These are phyloP conservation scores for Ceriops decandra DNA, from an alignment of 345 rosid species.

Conservation along the genomic window DNA sequence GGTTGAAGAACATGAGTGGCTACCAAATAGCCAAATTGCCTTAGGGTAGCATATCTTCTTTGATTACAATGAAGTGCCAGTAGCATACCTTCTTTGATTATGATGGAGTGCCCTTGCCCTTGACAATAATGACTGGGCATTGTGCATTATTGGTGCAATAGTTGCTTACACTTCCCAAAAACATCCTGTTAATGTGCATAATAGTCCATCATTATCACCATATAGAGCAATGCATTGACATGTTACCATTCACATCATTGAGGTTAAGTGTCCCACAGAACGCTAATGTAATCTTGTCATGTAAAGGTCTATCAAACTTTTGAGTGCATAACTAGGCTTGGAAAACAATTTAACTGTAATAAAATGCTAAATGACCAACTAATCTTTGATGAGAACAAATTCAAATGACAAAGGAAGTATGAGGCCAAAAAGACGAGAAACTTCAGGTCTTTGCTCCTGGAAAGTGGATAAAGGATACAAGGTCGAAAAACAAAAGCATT, in stretches of 20 bases:
- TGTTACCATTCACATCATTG: neutral
- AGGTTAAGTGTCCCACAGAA: no score
- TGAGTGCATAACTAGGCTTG: neutral
- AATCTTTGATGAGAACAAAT: no score
- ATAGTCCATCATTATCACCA: conserved; percentile 8
- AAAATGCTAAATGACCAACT: neutral
- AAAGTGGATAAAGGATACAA: neutral
- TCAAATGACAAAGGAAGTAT: no score
- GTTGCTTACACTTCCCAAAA: conserved; percentile 94
- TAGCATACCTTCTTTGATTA: conserved; percentile 32
- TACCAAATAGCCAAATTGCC: neutral
- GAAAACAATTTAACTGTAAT: neutral
- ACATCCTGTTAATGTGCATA: conserved; percentile 54
- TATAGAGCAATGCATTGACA: neutral
- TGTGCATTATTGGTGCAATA: conserved; percentile 74
- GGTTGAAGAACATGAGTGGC: neutral
- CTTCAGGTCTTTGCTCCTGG: neutral
- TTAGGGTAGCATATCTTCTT: conserved; percentile 26
- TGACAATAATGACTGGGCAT: conserved; percentile 71
- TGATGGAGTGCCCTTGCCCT: conserved; percentile 48
- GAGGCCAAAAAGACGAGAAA: neutral
- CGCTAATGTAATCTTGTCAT: neutral
- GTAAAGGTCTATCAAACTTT: neutral
- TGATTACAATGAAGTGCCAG: conserved; percentile 32
- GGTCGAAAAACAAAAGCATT: neutral